These are phyloP conservation scores for Trametes coccinea DNA, from an alignment of 768 basidiomycete species.

Conservation along the genomic window DNA sequence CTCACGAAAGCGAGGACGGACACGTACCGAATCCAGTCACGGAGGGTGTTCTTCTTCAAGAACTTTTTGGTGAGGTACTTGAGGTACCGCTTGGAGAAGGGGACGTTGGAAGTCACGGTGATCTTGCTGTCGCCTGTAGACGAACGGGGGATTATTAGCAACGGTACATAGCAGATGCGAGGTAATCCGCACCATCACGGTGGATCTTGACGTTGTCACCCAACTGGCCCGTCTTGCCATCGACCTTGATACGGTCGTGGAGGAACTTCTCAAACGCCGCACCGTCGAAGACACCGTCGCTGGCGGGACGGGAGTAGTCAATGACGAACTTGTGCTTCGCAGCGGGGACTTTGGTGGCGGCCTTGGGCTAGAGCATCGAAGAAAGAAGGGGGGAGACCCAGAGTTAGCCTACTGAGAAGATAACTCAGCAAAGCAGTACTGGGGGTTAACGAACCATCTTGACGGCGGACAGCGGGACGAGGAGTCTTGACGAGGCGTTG, in stretches of 20 bases:
- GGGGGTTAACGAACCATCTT: conserved; percentile 68
- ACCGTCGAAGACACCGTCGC: conserved; percentile 60
- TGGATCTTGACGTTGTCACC: conserved; percentile 86
- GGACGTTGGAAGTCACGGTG: conserved; percentile 80
- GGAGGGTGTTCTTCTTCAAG: conserved; percentile 94
- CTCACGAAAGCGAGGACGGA: neutral
- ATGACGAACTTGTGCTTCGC: conserved; percentile 79
- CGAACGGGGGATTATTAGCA: neutral
- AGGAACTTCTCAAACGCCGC: conserved; percentile 84
- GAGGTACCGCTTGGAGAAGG: conserved; percentile 96
- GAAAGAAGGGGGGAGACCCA: conserved; percentile 36
- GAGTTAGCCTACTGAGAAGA: conserved; percentile 90
- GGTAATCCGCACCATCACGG: conserved; percentile 67
- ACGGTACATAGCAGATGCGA: neutral
- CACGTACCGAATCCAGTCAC: conserved; percentile 91
- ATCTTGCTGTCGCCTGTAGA: conserved; percentile 73
- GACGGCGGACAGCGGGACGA: conserved; percentile 29
- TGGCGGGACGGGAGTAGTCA: conserved; percentile 83
- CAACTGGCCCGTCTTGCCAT: conserved; percentile 88
- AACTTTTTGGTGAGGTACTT: conserved; percentile 99
- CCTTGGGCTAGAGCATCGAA: conserved; percentile 53
- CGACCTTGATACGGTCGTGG: conserved; percentile 92
- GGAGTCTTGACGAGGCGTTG: conserved; percentile 24
- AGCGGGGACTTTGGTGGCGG: conserved; percentile 50
- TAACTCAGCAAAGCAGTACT: conserved; percentile 85